These are phyloP conservation scores for Myxozyma neglecta DNA, from an alignment of 805 yeast genomes.

Conservation along the genomic window DNA sequence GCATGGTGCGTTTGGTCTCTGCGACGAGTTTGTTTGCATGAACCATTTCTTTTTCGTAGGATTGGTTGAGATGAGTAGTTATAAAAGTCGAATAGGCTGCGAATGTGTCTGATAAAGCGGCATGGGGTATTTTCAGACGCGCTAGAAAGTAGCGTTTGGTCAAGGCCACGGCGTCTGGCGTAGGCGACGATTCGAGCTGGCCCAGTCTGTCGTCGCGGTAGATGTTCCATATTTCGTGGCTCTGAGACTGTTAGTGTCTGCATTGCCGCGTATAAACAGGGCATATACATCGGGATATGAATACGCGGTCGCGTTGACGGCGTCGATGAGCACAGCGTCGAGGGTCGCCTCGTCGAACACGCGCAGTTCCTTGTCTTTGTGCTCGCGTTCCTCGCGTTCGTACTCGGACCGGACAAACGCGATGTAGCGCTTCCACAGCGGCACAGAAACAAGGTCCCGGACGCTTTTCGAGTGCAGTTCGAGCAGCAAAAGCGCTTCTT, in stretches of 20 bases:
- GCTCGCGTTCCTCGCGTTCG: conserved; percentile 2
- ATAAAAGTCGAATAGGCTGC: conserved; percentile 36
- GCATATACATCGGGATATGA: conserved; percentile 22
- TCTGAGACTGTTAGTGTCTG: conserved; percentile 7
- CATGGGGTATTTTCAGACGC: conserved; percentile 36
- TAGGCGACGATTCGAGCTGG: neutral
- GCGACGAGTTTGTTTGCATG: conserved; percentile 33
- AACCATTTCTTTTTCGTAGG: conserved; percentile 36
- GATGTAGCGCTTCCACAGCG: conserved; percentile 26
- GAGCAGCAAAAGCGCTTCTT: conserved; percentile 8
- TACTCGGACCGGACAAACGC: conserved; percentile 9
- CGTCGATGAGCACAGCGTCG: conserved; percentile 18
- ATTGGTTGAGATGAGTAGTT: conserved; percentile 29
- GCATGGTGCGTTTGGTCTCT: conserved; percentile 17
- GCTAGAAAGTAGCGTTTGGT: conserved; percentile 28
- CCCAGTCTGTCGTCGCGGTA: conserved; percentile 25
- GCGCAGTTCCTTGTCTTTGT: neutral
- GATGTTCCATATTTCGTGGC: conserved; percentile 32
- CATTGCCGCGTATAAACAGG: neutral
- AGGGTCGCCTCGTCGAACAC: conserved; percentile 9
- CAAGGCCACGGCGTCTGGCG: conserved; percentile 7
- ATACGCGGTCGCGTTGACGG: conserved; percentile 26
- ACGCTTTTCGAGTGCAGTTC: conserved; percentile 22
- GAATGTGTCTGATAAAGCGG: conserved; percentile 35
- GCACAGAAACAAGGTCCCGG: conserved; percentile 17